Base-by-base conservation (phyloP, 75 land plant species). In the Sequoiadendron giganteum region DNA sequence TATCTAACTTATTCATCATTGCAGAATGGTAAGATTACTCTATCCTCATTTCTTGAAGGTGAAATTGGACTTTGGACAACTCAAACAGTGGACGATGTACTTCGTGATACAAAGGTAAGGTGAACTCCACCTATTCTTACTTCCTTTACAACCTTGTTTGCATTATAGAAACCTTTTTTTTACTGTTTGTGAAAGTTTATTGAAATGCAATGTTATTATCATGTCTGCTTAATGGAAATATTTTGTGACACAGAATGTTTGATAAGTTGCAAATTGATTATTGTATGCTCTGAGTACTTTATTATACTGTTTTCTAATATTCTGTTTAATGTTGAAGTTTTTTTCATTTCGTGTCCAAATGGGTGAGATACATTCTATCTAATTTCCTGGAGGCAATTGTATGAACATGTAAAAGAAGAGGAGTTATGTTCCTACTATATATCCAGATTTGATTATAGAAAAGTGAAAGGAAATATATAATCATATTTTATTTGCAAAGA, bases 11-110 rank as follows among this genome's bases (percentile, higher is more conserved):
- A 15, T 80, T 43, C 83, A 80, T 43, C 25, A 1, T 82, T 88
- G 55, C 90, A 87, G 88, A 87, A 79, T 28, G 88, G 42, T 81
- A 72, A 49, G 11, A 78, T 84, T 32, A 43, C 84, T 40, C 85
- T 89, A 72, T 87, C 90, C 30, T 87, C 65, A 55, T 85, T 89
- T 88, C 48, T 89, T 73, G 90, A 89, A 49, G 90, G 84, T 61
- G 89, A 89, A 87, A 75, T 89, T 54, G 90, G 90, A 18, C 82
- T 89, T 54, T 89, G 88, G 90, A 89, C 90, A 75, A 89, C 90
- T 11, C 88, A 89, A 45, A 56, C 55, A 58, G 88, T 87, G 47
- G 90, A 89, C 38, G 90, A 89, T 19, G 86, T 87, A n/a, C 84
- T 89, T 80, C 86, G 42, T 47, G 81, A 85, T 21, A 61, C 90